These are phyloP conservation scores for Zelonia costaricensis DNA, from an alignment of 208 protist genomes.

Conservation along the genomic window DNA sequence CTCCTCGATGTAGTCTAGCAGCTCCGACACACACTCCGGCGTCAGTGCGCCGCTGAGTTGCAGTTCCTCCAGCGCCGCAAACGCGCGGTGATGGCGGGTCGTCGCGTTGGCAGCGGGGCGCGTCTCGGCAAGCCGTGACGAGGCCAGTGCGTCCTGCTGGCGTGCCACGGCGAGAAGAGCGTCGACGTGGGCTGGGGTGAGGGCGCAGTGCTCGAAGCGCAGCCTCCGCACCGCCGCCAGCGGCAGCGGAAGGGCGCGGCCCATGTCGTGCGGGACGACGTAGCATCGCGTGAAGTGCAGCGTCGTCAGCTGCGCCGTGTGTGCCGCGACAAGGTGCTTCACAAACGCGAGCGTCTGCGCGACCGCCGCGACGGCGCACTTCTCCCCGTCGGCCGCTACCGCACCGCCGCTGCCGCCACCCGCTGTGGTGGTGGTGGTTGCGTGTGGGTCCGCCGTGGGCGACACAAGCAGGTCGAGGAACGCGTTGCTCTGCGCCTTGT, in stretches of 20 bases:
- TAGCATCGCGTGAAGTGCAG: conserved; percentile 55
- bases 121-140: background rate
- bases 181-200: conserved; percentile 61
- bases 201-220: conserved; percentile 58
- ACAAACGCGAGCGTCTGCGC: conserved; percentile 48
- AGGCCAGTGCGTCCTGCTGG: conserved; percentile 11
- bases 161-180: conserved; percentile 42
- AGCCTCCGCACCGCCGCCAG: conserved; percentile 36
- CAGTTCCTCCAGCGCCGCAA: conserved; percentile 44
- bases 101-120: background rate
- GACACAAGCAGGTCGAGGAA: conserved; percentile 41
- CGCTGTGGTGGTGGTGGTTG: too few species aligned
- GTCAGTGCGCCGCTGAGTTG: conserved; percentile 74
- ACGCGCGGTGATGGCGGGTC: background rate
- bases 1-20: conserved; percentile 64
- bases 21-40: conserved; percentile 33
- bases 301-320: conserved; percentile 18
- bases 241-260: conserved; percentile 29
- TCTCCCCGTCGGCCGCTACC: background rate
- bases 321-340: conserved; percentile 36
- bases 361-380: background rate
- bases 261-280: conserved; percentile 47
- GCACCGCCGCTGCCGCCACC: background rate
- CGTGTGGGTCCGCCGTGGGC: background rate
- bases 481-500: conserved; percentile 27